Evolutionary conservation across 306 rosid genomes (phyloP).

Genomic region (Chamaecrista fasciculata): DNA sequence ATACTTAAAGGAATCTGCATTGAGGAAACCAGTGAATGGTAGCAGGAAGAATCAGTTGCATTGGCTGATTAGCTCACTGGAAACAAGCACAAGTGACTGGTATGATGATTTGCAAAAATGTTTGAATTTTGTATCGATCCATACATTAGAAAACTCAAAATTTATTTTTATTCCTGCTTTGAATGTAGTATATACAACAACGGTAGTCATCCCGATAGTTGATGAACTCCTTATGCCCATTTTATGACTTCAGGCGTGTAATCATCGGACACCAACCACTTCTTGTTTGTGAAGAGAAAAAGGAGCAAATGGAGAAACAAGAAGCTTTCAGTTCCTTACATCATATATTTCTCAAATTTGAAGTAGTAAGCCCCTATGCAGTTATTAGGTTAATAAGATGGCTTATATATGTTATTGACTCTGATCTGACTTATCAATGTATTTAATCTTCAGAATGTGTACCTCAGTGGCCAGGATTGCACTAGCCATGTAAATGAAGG

Average conservation of each 20-base stretch:
- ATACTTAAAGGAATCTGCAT: slow-evolving; percentile 30
- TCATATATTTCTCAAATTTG: slow-evolving; percentile 33
- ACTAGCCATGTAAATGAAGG: slow-evolving; percentile 17
- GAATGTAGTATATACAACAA: background rate
- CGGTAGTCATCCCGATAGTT: slow-evolving; percentile 14
- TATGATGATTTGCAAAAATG: slow-evolving; percentile 20
- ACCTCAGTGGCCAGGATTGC: slow-evolving; percentile 55
- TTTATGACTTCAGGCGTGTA: slow-evolving; percentile 41
- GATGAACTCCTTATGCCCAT: slow-evolving; percentile 5
- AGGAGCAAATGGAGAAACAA: slow-evolving; percentile 31
- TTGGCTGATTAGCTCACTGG: slow-evolving; percentile 47
- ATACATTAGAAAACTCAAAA: background rate
- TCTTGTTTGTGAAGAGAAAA: slow-evolving; percentile 35
- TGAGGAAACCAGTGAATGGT: slow-evolving; percentile 25
- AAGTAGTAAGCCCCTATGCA: slow-evolving; percentile 43
- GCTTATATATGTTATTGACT: background rate
- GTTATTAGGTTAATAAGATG: background rate
- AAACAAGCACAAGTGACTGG: slow-evolving; percentile 51
- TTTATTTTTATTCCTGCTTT: background rate
- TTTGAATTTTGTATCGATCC: background rate
- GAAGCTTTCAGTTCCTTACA: slow-evolving; percentile 32
- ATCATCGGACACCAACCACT: slow-evolving; percentile 50
- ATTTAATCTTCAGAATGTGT: slow-evolving; percentile 43
- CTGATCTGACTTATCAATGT: background rate
- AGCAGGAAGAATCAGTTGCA: slow-evolving; percentile 34